Conservation (phyloP, 768 basidiomycete species). For the Sutorius australiensis region DNA sequence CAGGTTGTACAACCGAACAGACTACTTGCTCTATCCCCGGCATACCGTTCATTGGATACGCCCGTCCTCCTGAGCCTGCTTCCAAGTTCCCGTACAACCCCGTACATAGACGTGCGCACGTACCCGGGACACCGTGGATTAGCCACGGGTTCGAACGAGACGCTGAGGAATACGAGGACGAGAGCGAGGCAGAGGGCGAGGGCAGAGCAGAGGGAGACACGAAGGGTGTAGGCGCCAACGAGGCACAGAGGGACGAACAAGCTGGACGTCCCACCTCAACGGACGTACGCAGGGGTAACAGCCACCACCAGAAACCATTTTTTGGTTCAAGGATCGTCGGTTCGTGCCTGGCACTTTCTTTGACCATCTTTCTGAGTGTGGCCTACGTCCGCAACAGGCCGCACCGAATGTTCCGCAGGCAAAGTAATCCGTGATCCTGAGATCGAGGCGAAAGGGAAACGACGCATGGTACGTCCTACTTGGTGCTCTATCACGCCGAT, state of each 20-base stretch:
- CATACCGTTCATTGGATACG: neutral
- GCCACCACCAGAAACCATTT: neutral
- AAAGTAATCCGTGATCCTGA: constrained; percentile 16
- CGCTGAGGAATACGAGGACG: constrained; percentile 10
- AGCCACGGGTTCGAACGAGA: constrained; percentile 23
- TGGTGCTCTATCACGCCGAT: neutral
- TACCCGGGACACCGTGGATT: neutral
- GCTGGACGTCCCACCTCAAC: no score
- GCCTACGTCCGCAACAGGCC: neutral
- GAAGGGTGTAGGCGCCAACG: neutral
- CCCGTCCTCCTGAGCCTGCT: neutral
- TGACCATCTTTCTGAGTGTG: no score
- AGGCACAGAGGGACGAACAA: no score
- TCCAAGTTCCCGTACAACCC: no score
- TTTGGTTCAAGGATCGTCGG: constrained; percentile 7
- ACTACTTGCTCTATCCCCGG: constrained; percentile 13
- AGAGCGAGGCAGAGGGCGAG: neutral
- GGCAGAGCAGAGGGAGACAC: neutral
- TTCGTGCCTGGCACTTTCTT: neutral
- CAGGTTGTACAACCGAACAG: constrained; percentile 9
- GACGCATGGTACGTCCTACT: constrained; percentile 10
- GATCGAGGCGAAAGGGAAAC: constrained; percentile 17
- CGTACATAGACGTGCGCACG: no score
- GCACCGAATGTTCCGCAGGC: constrained; percentile 17
- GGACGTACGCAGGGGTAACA: no score